Evolutionary conservation across 768 basidiomycete genomes (phyloP), one percentile per base, ranked within the genome.

Genomic region (Podaxis sp.): DNA sequence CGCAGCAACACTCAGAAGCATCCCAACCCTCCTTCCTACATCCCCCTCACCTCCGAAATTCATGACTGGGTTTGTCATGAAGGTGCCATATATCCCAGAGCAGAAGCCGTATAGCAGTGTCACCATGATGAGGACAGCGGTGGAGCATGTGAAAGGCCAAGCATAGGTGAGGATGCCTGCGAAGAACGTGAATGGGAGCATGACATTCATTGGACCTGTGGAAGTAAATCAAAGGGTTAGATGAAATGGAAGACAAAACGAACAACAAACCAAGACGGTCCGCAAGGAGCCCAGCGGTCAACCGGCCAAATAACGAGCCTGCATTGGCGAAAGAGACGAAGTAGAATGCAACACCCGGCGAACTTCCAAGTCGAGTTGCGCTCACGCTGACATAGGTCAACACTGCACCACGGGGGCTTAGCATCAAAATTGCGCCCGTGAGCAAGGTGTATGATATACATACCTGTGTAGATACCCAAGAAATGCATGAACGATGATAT

Each of bases 391-490:
- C 81, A 66, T 90, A 92, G 0, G 85, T 90, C 52, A 91, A 70
- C 19, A 85, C 87, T 88, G 8, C 29, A 33, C 29, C 8, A 33
- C 8, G 9, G 9, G 29, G 8, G 29, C 0, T 33, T 9, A 0
- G 8, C 9, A 33, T 33, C 33, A 33, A 33, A 33, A 12, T 13
- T 41, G 4, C 41, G 0, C 3, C 41, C n/a, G 7, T 15, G 15
- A 17, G 25, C 36, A 11, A 15, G n/a, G 41, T 17, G 13, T 15
- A 51, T n/a, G 13, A n/a, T n/a, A 15, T 64, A 1, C 63, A 66
- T 54, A 82, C 88, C 73, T 0, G 88, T 89, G 68, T 90, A 92
- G 13, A 92, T 71, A 4, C 90, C 91, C 12, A 93, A 79, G 71
- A 88, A 90, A 12, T 71, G 74, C n/a, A 84, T 67, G 59, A 86